Conservation (phyloP, 768 basidiomycete species). For the Filobasidium floriforme region DNA sequence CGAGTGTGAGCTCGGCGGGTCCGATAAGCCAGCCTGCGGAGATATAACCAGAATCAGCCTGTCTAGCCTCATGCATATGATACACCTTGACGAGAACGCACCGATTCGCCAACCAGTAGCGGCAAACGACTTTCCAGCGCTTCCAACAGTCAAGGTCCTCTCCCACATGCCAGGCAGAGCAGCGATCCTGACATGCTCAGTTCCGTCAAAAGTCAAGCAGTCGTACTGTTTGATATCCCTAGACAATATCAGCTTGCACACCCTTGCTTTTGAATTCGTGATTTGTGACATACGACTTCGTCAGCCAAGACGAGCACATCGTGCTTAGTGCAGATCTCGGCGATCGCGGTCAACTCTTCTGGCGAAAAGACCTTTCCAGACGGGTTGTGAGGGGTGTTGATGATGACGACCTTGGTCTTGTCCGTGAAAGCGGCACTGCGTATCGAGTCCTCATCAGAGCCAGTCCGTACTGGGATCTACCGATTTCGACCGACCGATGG, state of each 20-base stretch:
- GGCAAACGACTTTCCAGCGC: slow-evolving; percentile 96
- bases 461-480: neutral
- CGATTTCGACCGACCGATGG: slow-evolving; percentile 24
- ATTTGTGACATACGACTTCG: slow-evolving; percentile 68
- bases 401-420: slow-evolving; percentile 84
- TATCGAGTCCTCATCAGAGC: neutral
- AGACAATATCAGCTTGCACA: neutral
- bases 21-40: slow-evolving; percentile 78
- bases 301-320: slow-evolving; percentile 89
- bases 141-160: slow-evolving; percentile 87
- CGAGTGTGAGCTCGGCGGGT: slow-evolving; percentile 68
- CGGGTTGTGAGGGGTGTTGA: slow-evolving; percentile 96
- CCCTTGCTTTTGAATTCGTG: neutral
- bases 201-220: slow-evolving; percentile 75
- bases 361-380: slow-evolving; percentile 93
- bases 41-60: neutral
- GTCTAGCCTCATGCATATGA: neutral
- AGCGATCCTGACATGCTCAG: slow-evolving; percentile 85
- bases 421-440: slow-evolving; percentile 73
- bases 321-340: slow-evolving; percentile 77
- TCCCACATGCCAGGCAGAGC: slow-evolving; percentile 98
- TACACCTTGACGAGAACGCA: slow-evolving; percentile 18
- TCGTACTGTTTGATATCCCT: slow-evolving; percentile 64
- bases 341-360: slow-evolving; percentile 74
- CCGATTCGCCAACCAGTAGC: slow-evolving; percentile 90